These are phyloP conservation scores for Didymellaceae sp. DNA, from an alignment of 2,329 filamentous ascomycete species.

Conservation along the genomic window DNA sequence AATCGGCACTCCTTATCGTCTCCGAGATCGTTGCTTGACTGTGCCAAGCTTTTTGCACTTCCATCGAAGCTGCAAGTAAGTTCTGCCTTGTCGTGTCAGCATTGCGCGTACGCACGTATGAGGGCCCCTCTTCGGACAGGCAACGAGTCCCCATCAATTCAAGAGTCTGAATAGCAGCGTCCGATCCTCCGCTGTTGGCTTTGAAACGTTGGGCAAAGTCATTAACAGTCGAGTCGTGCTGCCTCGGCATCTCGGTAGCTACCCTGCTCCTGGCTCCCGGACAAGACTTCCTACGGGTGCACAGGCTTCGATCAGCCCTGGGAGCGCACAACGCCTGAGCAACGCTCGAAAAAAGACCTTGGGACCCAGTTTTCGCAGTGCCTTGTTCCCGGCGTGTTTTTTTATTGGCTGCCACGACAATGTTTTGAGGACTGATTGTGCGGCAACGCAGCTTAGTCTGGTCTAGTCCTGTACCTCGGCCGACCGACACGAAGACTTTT, in stretches of 20 bases:
- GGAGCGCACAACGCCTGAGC: slow-evolving; percentile 10
- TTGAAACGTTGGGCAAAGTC: slow-evolving; percentile 3
- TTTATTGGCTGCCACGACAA: slow-evolving; percentile 2
- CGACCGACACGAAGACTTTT: slow-evolving; percentile 14
- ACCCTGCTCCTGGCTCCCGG: slow-evolving; percentile 3
- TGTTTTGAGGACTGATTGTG: not conserved
- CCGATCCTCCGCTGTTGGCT: slow-evolving; percentile 6
- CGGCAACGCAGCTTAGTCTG: not conserved
- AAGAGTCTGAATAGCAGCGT: not conserved
- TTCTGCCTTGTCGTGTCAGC: not conserved
- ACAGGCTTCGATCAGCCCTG: slow-evolving; percentile 10
- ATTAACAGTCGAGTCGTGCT: slow-evolving; percentile 2
- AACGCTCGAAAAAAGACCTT: slow-evolving; percentile 3
- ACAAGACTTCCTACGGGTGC: slow-evolving; percentile 8
- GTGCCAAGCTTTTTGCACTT: not conserved
- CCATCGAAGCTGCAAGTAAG: not conserved
- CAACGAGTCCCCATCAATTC: not conserved
- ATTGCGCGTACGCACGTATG: slow-evolving; percentile 1
- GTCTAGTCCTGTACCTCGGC: slow-evolving; percentile 12
- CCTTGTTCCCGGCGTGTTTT: not conserved
- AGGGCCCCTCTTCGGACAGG: not conserved
- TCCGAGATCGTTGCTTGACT: not conserved
- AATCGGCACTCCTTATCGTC: slow-evolving; percentile 2
- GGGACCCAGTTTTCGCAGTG: slow-evolving; percentile 13
- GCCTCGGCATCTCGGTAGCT: slow-evolving; percentile 14